A percentile compares a stretch with the other conserved stretches of the same genome.
Evolutionary conservation across 192 early-diverging fungal species (phyloP).

Genomic region (Mortierella claussenii): DNA sequence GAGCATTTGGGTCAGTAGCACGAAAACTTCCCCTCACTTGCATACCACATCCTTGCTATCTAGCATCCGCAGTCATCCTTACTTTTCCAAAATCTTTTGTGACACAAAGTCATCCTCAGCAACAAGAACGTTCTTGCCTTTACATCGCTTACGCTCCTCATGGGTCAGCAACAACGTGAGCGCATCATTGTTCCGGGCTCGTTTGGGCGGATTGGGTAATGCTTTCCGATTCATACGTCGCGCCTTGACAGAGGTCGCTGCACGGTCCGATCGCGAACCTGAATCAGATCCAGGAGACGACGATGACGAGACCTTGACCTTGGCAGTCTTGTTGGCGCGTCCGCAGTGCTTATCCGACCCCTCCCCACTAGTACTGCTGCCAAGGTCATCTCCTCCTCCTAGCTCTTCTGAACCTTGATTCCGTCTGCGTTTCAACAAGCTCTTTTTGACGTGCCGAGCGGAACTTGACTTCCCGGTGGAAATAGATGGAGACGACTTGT

Average conservation of each 20-base stretch:
- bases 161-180: slow-evolving; percentile 30
- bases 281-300: background rate
- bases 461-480: no score
- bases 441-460: no score
- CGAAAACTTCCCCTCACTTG: no score
- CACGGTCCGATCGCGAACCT: background rate
- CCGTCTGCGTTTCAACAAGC: background rate
- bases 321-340: background rate
- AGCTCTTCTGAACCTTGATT: no score
- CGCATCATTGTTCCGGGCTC: slow-evolving; percentile 46
- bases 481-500: background rate
- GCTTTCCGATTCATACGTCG: background rate
- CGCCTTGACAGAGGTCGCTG: background rate
- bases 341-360: background rate
- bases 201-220: slow-evolving; percentile 8
- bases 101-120: slow-evolving; percentile 51
- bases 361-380: background rate
- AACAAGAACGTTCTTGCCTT: slow-evolving; percentile 38
- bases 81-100: slow-evolving; percentile 53
- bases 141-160: slow-evolving; percentile 27
- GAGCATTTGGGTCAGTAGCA: no score
- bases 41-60: no score
- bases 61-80: no score
- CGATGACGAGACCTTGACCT: background rate
- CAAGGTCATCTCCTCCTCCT: background rate